Evolutionary conservation across 2,329 filamentous ascomycete genomes (phyloP).

Genomic region (Xylariaceae sp.): DNA sequence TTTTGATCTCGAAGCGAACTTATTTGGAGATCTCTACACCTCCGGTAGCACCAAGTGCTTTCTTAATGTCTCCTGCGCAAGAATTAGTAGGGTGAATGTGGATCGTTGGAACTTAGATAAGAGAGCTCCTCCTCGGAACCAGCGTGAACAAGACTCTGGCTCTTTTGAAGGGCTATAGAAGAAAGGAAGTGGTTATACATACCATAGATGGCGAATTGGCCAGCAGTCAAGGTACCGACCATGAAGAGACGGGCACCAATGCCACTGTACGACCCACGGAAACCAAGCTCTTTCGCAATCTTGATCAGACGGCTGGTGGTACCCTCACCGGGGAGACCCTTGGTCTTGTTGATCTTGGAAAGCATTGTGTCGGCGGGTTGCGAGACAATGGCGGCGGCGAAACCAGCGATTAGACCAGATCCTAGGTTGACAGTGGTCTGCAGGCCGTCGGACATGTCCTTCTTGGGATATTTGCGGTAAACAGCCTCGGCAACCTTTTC

Average conservation of each 20-base stretch:
- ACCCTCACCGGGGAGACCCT: conserved; percentile 74
- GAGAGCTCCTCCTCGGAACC: too few species aligned
- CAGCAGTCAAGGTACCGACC: conserved; percentile 71
- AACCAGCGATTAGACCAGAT: conserved; percentile 77
- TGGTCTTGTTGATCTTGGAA: conserved; percentile 83
- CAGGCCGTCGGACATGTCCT: conserved; percentile 60
- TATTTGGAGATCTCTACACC: conserved; percentile 63
- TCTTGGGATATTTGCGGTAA: conserved; percentile 68
- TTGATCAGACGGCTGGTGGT: conserved; percentile 74
- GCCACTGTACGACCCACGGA: conserved; percentile 71
- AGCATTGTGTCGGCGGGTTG: conserved; percentile 83
- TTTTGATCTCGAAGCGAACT: conserved; percentile 16
- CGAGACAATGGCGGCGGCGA: conserved; percentile 75
- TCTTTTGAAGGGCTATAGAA: too few species aligned
- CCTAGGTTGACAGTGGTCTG: conserved; percentile 76
- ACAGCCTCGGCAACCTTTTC: conserved; percentile 74
- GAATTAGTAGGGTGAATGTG: background rate
- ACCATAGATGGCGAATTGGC: conserved; percentile 78
- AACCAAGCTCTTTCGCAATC: conserved; percentile 75
- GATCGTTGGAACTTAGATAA: too few species aligned
- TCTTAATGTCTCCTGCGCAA: conserved; percentile 42
- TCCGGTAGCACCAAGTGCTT: conserved; percentile 62
- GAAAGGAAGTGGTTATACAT: too few species aligned
- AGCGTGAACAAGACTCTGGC: too few species aligned
- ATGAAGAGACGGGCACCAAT: conserved; percentile 77